phyloP scores from a whole-genome alignment of 1,284 basidiomycete species.

The Melampsora abietis-canadensis region DNA sequence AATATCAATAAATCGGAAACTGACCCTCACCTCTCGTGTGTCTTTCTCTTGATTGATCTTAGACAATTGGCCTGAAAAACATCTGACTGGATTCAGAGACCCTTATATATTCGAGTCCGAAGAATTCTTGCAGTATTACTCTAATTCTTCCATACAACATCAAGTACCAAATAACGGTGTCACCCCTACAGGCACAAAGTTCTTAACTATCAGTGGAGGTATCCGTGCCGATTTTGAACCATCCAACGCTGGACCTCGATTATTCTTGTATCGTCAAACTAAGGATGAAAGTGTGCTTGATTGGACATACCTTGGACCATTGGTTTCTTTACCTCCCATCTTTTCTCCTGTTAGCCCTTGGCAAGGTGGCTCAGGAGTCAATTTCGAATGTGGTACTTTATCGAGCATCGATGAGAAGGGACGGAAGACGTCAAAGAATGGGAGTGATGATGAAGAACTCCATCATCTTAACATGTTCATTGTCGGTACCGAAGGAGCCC shows the following conservation, averaged over 20 bases:
- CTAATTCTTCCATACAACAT: constrained; percentile 28
- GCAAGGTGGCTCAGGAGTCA: constrained; percentile 46
- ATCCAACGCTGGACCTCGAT: constrained; percentile 43
- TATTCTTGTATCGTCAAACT: constrained; percentile 49
- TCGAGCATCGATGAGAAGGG: constrained; percentile 46
- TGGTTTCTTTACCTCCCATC: constrained; percentile 30
- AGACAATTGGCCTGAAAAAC: constrained; percentile 38
- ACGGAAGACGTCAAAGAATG: constrained; percentile 22
- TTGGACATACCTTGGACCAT: constrained; percentile 47
- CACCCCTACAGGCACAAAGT: constrained; percentile 42
- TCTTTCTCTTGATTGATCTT: constrained; percentile 44
- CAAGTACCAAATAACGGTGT: not conserved
- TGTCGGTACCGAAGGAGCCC: constrained; percentile 47
- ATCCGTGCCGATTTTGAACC: constrained; percentile 41
- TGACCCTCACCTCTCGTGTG: no score
- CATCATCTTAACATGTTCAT: constrained; percentile 45
- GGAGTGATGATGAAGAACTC: not conserved
- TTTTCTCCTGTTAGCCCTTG: constrained; percentile 44
- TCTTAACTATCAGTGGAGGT: constrained; percentile 47
- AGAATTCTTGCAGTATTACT: constrained; percentile 43
- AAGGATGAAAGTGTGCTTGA: constrained; percentile 41
- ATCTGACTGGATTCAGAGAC: constrained; percentile 48
- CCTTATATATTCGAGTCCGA: constrained; percentile 48
- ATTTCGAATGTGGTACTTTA: constrained; percentile 47
- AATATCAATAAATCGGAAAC: not conserved